These are phyloP conservation scores for Arthrobotrys musiformis DNA, from an alignment of 2,329 filamentous ascomycete species.

Conservation along the genomic window DNA sequence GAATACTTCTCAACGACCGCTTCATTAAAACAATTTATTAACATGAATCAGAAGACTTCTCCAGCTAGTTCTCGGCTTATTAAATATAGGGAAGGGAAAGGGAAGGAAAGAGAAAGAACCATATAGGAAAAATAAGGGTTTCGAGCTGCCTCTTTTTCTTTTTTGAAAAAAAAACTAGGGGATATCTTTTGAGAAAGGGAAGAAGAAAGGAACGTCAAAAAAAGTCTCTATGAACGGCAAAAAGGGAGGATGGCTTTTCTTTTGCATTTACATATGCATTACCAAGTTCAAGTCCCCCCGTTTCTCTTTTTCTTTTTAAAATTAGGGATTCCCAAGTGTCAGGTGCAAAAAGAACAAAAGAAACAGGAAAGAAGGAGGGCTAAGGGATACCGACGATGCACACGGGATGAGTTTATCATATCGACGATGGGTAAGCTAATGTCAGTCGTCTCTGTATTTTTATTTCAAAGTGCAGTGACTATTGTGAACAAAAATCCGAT, in stretches of 20 bases:
- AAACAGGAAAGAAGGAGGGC: slow-evolving; percentile 8
- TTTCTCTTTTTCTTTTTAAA: slow-evolving; percentile 11
- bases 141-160: slow-evolving; percentile 21
- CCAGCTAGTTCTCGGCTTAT: slow-evolving; percentile 16
- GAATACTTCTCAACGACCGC: slow-evolving; percentile 22
- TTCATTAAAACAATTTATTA: slow-evolving; percentile 51
- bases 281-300: slow-evolving; percentile 28
- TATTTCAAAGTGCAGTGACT: slow-evolving; percentile 49
- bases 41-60: slow-evolving; percentile 32
- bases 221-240: slow-evolving; percentile 31
- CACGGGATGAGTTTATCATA: background rate
- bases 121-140: background rate
- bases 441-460: slow-evolving; percentile 35
- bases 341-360: slow-evolving; percentile 20
- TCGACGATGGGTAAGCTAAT: slow-evolving; percentile 11
- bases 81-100: slow-evolving; percentile 26
- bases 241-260: background rate
- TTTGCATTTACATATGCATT: slow-evolving; percentile 43
- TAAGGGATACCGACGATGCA: slow-evolving; percentile 3
- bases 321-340: slow-evolving; percentile 7
- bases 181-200: slow-evolving; percentile 11
- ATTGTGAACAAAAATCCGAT: slow-evolving; percentile 30
- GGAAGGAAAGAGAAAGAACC: background rate
- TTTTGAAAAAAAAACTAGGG: slow-evolving; percentile 7
- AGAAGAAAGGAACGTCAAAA: slow-evolving; percentile 22